phyloP scores from a whole-genome alignment of 2,329 filamentous ascomycete genomes.

The Pyrenochaeta sp. region DNA sequence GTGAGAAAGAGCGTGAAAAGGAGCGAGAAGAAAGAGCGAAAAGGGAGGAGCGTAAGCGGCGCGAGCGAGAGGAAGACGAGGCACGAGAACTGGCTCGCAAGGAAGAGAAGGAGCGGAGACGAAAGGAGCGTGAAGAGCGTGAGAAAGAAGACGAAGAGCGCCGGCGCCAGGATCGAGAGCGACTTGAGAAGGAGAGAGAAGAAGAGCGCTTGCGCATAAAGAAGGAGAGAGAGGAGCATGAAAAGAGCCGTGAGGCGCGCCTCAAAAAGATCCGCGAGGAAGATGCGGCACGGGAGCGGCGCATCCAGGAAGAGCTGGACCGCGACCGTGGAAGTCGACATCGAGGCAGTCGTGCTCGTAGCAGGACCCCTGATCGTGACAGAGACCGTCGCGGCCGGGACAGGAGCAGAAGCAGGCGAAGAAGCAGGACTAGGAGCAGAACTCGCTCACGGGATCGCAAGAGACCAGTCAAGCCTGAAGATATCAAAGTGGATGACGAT shows the following conservation, averaged over 20 bases:
- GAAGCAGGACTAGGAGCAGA: constrained; percentile 29
- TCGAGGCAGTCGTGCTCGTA: constrained; percentile 38
- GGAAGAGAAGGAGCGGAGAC: constrained; percentile 55
- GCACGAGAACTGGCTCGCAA: constrained; percentile 56
- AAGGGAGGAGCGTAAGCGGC: constrained; percentile 65
- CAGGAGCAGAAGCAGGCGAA: constrained; percentile 31
- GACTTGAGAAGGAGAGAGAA: constrained; percentile 54
- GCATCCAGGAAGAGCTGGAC: constrained; percentile 60
- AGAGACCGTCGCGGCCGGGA: constrained; percentile 35
- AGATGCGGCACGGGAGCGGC: constrained; percentile 45
- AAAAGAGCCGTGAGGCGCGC: constrained; percentile 55
- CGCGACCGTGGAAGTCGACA: constrained; percentile 55
- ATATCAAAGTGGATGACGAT: constrained; percentile 51
- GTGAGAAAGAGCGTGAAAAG: constrained; percentile 66
- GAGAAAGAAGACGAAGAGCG: constrained; percentile 44
- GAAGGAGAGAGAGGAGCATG: constrained; percentile 51
- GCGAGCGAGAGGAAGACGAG: constrained; percentile 58
- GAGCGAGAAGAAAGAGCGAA: constrained; percentile 62
- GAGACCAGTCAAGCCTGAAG: constrained; percentile 37
- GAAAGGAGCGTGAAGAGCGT: constrained; percentile 41
- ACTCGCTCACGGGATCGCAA: constrained; percentile 30
- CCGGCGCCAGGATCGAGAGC: constrained; percentile 39
- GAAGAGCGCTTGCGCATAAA: constrained; percentile 61
- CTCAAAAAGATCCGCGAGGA: constrained; percentile 49
- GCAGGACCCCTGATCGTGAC: constrained; percentile 34